phyloP scores from a whole-genome alignment of 257 asterid genomes.

The Salvia splendens region DNA sequence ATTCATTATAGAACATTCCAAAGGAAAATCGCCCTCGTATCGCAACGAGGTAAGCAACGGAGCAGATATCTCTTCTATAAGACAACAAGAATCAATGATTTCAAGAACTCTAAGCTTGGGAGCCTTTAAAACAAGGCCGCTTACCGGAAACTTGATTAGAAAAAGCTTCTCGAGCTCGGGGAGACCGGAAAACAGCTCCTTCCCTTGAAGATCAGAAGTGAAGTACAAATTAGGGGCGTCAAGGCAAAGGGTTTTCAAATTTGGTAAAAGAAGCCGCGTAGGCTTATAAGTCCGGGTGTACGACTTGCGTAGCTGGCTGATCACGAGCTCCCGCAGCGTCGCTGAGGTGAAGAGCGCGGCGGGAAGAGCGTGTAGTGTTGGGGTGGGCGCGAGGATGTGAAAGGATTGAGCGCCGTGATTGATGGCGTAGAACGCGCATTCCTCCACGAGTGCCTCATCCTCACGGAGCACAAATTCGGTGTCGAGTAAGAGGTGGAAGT shows the following conservation, averaged over 20 bases:
- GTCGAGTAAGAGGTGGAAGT: too few relatives aligned
- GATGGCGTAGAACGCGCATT: too few relatives aligned
- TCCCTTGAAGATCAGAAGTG: too few relatives aligned
- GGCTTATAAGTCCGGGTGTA: too few relatives aligned
- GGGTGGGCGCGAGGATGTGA: too few relatives aligned
- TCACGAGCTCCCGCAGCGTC: not conserved
- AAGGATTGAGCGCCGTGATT: not conserved
- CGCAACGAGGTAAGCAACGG: conserved; percentile 27
- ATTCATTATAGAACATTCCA: conserved; percentile 24
- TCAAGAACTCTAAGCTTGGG: conserved; percentile 34
- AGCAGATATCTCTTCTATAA: conserved; percentile 16
- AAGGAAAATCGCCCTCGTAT: conserved; percentile 25
- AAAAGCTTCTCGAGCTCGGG: conserved; percentile 31
- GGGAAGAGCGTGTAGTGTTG: too few relatives aligned
- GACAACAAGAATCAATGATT: not conserved
- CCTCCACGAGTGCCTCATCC: too few relatives aligned
- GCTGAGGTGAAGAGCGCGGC: too few relatives aligned
- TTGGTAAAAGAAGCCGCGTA: not conserved
- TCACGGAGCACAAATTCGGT: too few relatives aligned
- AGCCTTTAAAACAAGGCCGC: conserved; percentile 23
- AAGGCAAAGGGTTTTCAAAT: not conserved
- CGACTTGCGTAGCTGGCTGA: not conserved
- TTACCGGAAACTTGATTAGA: conserved; percentile 21
- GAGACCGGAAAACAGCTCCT: not conserved
- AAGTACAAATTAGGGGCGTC: not conserved